Evolutionary conservation across 345 rosid species (phyloP).

Genomic region (Syzygium aromaticum): DNA sequence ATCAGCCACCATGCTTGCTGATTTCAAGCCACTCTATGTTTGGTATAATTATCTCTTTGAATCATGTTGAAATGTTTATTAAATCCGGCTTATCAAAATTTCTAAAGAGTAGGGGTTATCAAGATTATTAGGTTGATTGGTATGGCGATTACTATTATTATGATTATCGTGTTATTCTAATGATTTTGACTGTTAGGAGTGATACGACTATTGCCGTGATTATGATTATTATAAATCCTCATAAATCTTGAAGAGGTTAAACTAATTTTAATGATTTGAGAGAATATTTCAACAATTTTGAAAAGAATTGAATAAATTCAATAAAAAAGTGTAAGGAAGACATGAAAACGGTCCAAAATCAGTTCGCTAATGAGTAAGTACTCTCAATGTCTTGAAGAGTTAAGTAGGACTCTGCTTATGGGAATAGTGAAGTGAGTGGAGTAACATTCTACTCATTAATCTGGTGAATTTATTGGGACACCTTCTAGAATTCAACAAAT

Average conservation of each 20-base stretch:
- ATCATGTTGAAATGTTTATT: neutral
- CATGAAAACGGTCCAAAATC: too few species aligned
- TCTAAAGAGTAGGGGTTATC: too few species aligned
- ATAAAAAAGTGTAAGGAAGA: too few species aligned
- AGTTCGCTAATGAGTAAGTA: neutral
- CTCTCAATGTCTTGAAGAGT: neutral
- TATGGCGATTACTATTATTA: too few species aligned
- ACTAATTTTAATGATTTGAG: too few species aligned
- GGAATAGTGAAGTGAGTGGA: neutral
- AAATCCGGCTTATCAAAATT: neutral
- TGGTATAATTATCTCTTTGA: neutral
- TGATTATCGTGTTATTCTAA: neutral
- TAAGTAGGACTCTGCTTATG: neutral
- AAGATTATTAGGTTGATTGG: too few species aligned
- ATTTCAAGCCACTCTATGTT: neutral
- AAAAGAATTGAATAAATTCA: too few species aligned
- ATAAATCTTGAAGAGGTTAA: too few species aligned
- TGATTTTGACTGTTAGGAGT: accelerated
- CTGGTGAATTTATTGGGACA: neutral
- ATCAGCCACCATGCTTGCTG: neutral
- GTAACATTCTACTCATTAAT: neutral
- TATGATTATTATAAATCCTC: too few species aligned
- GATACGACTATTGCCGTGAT: too few species aligned
- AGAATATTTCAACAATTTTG: too few species aligned
- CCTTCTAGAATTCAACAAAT: neutral